Evolutionary conservation across 2,329 filamentous ascomycete species (phyloP), one percentile per base, ranked within the genome.

Genomic region (Sarocladium strictum): DNA sequence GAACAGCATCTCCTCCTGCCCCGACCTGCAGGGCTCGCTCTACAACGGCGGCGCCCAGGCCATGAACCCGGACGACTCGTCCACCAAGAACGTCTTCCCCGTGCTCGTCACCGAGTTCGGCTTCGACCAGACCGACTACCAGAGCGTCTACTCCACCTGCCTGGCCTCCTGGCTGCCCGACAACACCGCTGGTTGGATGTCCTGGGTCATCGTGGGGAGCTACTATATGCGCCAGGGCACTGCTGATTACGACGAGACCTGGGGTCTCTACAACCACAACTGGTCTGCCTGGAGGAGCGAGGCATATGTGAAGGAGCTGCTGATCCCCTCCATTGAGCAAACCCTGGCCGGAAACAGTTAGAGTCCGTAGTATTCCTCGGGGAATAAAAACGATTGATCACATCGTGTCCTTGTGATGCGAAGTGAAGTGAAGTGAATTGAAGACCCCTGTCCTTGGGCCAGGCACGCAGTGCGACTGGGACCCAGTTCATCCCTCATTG

Each of bases 171-270:
- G 74, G 61, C 64, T 85, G 51, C 72, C 75, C 0, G 64, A 68
- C 37, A 67, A 75, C 60, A 72, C 78, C 66, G 72, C 75, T 0
- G 75, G 81, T 12, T 81, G 81, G 80, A 74, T 79, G 64, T 71
- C 79, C 66, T 84, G 81, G 77, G 82, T 81, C 32, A 54, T 86
- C 14, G 72, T 72, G 0, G 80, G 80, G 1, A 81, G 78, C 61
- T 85, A 85, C 61, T 84, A 84, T 59, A 73, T 78, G 54, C 68
- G 80, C 1, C 62, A 67, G 5, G 80, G 80, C 0, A 70, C 55
- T 0, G 78, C 81, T 62, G 79, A 84, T 60, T 76, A 65, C 51
- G 80, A 84, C 26, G 81, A 85, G 66, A 65, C 68, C 0, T 85
- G 80, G 80, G 81, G 80, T 2, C 62, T 81, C 55, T 63, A 79